Conservation (phyloP, 2,329 filamentous ascomycete species). For the Sclerotinia nivalis region DNA sequence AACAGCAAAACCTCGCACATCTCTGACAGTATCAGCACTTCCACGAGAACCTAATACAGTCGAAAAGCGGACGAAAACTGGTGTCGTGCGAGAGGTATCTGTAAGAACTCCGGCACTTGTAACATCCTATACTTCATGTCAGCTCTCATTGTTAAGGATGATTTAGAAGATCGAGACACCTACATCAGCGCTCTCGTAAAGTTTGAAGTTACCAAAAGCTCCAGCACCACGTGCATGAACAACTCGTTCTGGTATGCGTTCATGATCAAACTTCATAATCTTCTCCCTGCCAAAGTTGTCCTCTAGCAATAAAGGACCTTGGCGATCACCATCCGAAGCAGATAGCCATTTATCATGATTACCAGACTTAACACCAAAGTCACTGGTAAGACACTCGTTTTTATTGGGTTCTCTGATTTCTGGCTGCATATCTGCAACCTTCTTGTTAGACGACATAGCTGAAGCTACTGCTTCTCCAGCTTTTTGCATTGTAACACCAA, state of each 20-base stretch:
- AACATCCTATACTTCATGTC: slow-evolving; percentile 42
- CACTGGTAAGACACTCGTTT: slow-evolving; percentile 67
- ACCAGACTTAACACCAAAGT: slow-evolving; percentile 72
- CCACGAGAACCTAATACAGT: slow-evolving; percentile 75
- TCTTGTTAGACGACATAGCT: slow-evolving; percentile 36
- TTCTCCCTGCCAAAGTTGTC: slow-evolving; percentile 74
- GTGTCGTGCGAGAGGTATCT: slow-evolving; percentile 66
- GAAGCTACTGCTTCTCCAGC: slow-evolving; percentile 32
- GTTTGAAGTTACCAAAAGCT: slow-evolving; percentile 66
- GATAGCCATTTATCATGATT: slow-evolving; percentile 79
- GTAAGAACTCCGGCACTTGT: slow-evolving; percentile 65
- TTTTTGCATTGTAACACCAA: slow-evolving; percentile 28
- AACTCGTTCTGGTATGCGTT: slow-evolving; percentile 64
- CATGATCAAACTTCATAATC: slow-evolving; percentile 75
- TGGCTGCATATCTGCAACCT: slow-evolving; percentile 34
- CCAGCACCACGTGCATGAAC: slow-evolving; percentile 66
- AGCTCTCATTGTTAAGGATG: neutral
- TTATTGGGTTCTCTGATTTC: slow-evolving; percentile 59
- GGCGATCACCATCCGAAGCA: slow-evolving; percentile 60
- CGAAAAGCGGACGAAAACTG: slow-evolving; percentile 72
- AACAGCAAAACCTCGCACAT: slow-evolving; percentile 77
- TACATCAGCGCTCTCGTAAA: slow-evolving; percentile 60
- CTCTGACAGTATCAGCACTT: slow-evolving; percentile 78
- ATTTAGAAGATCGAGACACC: neutral
- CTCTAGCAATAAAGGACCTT: slow-evolving; percentile 69